Evolutionary conservation across 352 stramenopile species (phyloP), one percentile per base, ranked within the genome.

Genomic region (Phytopythium vexans): DNA sequence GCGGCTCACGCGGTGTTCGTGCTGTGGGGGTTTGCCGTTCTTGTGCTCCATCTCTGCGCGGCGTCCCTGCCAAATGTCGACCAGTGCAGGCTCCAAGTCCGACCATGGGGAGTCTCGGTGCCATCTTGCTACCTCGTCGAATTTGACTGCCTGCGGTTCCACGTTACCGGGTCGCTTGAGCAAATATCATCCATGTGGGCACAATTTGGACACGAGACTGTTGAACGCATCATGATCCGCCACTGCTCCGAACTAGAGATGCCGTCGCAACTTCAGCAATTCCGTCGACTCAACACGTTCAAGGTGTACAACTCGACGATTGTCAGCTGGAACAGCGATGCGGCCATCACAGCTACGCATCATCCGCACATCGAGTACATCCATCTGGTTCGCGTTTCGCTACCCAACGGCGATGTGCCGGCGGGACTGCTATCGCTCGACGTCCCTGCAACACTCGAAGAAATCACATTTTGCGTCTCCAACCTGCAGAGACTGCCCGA

Each of bases 241-340:
- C 68, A 82, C 54, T 82, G 68, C 36, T 43, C 58, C 2, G n/a
- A 42, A 5, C 27, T 82, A 1, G 58, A 66, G 40, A 56, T 82
- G 5, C 59, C 67, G 1, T 6, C 57, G 10, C 46, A 51, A n/a
- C 45, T 82, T 35, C 44, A 49, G 6, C 10, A 55, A 2, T 78
- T 78, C 34, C 38, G 10, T 5, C 52, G 44, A 10, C 57, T 82
- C 3, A 58, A 54, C 8, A 65, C 53, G 1, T 41, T 78, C 41
- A 72, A 78, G 53, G 41, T 74, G 3, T 77, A 77, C 60, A 82
- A 82, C 27, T 59, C 59, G n/a, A 77, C 65, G 6, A 52, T 82
- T 31, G 9, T 32, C 1, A 44, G 60, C 3, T 82, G 72, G 72
- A 33, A 15, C 0, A 39, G 15, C 0, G 52, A 69, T 6, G 65